These are phyloP conservation scores for Globisporangium rhizosaccharum DNA, from an alignment of 352 stramenopile species.

Conservation along the genomic window DNA sequence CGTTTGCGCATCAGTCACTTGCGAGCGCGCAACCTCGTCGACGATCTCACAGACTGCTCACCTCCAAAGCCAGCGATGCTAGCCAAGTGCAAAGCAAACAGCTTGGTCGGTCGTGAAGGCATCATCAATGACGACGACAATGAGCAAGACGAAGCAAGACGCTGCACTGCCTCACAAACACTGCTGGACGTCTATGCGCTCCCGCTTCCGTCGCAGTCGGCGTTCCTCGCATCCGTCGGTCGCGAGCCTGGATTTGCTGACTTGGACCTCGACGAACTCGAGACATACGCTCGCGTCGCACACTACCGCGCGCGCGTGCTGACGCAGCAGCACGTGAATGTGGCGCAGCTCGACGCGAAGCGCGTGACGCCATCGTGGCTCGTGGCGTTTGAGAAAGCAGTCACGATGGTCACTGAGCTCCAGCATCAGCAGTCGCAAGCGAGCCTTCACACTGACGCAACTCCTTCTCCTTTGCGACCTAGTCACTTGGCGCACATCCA, in stretches of 20 bases:
- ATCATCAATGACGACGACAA: background rate
- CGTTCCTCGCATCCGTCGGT: conserved; percentile 18
- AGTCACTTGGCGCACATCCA: conserved; percentile 49
- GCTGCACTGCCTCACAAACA: background rate
- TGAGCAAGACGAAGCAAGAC: background rate
- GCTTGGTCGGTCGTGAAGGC: background rate
- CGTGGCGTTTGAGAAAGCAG: conserved; percentile 24
- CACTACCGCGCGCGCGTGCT: conserved; percentile 61
- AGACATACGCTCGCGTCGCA: conserved; percentile 46
- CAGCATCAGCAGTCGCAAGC: conserved; percentile 20
- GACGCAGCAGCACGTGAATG: conserved; percentile 18
- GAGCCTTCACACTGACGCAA: background rate
- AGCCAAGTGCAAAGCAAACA: background rate
- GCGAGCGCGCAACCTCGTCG: conserved; percentile 13
- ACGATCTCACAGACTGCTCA: conserved; percentile 6
- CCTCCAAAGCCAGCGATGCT: background rate
- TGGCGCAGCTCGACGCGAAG: conserved; percentile 15
- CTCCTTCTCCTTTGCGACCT: background rate
- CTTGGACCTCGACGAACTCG: conserved; percentile 37
- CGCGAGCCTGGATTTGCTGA: conserved; percentile 30
- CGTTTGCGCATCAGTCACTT: conserved; percentile 10
- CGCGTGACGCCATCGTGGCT: conserved; percentile 45
- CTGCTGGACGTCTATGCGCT: conserved; percentile 48
- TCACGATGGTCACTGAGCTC: conserved; percentile 16
- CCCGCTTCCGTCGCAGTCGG: conserved; percentile 14